Conservation (phyloP, 768 basidiomycete genomes). For the Podaxis carcinomalis region DNA sequence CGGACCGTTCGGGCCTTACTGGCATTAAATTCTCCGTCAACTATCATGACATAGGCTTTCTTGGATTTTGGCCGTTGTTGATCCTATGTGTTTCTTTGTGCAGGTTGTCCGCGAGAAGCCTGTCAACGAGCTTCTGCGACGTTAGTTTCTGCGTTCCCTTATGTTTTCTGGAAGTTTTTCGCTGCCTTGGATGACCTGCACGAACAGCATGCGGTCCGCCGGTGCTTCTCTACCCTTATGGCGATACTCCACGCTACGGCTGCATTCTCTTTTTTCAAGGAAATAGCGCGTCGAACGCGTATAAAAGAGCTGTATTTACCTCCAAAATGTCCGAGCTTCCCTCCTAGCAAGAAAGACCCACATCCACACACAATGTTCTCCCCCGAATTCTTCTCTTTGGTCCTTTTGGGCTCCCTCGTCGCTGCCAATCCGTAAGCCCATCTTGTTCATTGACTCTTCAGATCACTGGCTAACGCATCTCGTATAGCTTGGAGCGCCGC, state of each 20-base stretch:
- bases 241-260: background rate
- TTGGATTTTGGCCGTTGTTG: slow-evolving; percentile 1
- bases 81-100: background rate
- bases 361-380: background rate
- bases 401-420: slow-evolving; percentile 13
- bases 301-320: background rate
- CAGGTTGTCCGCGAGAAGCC: background rate
- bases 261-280: too few species aligned
- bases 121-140: background rate
- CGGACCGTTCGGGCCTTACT: slow-evolving; percentile 1
- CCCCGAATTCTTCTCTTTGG: slow-evolving; percentile 11
- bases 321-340: background rate
- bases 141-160: background rate
- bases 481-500: slow-evolving; percentile 23
- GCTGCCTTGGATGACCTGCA: background rate
- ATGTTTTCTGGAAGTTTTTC: background rate
- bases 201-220: background rate
- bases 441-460: background rate
- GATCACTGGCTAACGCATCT: background rate
- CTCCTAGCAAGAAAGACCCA: background rate
- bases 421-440: slow-evolving; percentile 18
- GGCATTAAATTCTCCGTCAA: background rate
- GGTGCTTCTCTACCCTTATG: background rate
- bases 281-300: background rate
- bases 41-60: background rate